Conservation (phyloP, 345 rosid genomes). For the Populus deltoides region DNA sequence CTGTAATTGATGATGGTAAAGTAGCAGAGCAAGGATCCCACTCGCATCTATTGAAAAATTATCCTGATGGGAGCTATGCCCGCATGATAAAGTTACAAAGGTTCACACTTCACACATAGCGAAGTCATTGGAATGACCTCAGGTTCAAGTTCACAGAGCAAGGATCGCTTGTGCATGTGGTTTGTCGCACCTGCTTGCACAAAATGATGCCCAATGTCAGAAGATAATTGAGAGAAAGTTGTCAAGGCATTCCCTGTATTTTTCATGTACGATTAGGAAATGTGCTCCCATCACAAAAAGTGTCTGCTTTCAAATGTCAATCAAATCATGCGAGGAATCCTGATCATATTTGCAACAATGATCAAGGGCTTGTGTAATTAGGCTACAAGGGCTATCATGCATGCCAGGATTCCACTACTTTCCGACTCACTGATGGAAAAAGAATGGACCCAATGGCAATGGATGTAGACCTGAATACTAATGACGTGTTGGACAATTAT, state of each 20-base stretch:
- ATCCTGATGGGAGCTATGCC: slow-evolving; percentile 83
- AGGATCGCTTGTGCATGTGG: slow-evolving; percentile 8
- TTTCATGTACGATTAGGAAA: not conserved
- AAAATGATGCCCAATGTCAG: not conserved
- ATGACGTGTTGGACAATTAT: not conserved
- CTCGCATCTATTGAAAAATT: slow-evolving; percentile 69
- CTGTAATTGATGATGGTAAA: slow-evolving; percentile 88
- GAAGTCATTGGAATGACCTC: slow-evolving; percentile 80
- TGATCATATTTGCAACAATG: not conserved
- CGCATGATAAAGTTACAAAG: slow-evolving; percentile 95
- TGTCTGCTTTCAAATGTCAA: not conserved
- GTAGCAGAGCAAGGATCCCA: slow-evolving; percentile 96
- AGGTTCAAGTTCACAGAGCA: slow-evolving; percentile 52
- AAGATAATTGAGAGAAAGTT: slow-evolving; percentile 19
- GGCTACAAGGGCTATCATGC: slow-evolving; percentile 2
- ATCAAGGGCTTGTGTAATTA: not conserved
- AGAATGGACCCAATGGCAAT: not conserved
- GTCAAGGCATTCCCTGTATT: not conserved
- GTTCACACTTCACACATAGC: slow-evolving; percentile 78
- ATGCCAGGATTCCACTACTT: slow-evolving; percentile 21
- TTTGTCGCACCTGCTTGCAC: not conserved
- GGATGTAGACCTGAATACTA: not conserved
- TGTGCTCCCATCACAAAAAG: not conserved
- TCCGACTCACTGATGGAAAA: not conserved
- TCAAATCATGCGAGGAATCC: slow-evolving; percentile 16